Conservation (phyloP, 495 filamentous ascomycete genomes). For the Oidiodendron maius region DNA sequence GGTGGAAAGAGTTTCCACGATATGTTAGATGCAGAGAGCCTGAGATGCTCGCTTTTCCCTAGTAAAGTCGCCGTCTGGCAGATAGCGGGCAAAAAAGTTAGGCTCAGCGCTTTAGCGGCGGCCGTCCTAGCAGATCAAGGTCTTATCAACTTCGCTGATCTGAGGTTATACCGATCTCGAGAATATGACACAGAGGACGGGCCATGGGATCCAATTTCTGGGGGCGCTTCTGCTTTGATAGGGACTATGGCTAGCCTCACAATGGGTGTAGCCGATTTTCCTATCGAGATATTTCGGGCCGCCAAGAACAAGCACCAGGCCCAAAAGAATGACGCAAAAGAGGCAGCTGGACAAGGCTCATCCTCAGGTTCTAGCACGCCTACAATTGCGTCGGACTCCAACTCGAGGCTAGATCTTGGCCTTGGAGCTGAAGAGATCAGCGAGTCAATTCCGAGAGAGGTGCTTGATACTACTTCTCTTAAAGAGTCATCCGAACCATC, state of each 20-base stretch:
- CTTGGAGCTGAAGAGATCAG: background rate
- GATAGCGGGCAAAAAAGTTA: slow-evolving; percentile 53
- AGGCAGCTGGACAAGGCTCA: background rate
- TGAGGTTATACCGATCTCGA: slow-evolving; percentile 63
- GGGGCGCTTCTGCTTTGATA: slow-evolving; percentile 64
- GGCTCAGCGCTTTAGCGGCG: slow-evolving; percentile 65
- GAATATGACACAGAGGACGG: slow-evolving; percentile 71
- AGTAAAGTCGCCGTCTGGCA: slow-evolving; percentile 65
- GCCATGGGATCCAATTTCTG: slow-evolving; percentile 66
- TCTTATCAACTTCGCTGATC: slow-evolving; percentile 52
- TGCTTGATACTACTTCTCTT: background rate
- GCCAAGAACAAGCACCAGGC: slow-evolving; percentile 20
- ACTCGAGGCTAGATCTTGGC: slow-evolving; percentile 10
- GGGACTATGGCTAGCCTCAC: slow-evolving; percentile 69
- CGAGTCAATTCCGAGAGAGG: background rate
- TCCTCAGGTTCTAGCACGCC: slow-evolving; percentile 6
- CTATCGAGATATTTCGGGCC: slow-evolving; percentile 54
- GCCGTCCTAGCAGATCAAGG: slow-evolving; percentile 57
- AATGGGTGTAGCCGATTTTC: slow-evolving; percentile 80
- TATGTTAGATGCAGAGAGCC: slow-evolving; percentile 50
- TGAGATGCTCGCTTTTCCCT: slow-evolving; percentile 62
- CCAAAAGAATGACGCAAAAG: slow-evolving; percentile 3
- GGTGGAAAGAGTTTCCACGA: slow-evolving; percentile 67
- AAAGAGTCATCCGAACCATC: background rate
- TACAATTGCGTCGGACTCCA: slow-evolving; percentile 1